Evolutionary conservation across 164 flowering plant species (phyloP).

Genomic region (Liquidambar formosana): DNA sequence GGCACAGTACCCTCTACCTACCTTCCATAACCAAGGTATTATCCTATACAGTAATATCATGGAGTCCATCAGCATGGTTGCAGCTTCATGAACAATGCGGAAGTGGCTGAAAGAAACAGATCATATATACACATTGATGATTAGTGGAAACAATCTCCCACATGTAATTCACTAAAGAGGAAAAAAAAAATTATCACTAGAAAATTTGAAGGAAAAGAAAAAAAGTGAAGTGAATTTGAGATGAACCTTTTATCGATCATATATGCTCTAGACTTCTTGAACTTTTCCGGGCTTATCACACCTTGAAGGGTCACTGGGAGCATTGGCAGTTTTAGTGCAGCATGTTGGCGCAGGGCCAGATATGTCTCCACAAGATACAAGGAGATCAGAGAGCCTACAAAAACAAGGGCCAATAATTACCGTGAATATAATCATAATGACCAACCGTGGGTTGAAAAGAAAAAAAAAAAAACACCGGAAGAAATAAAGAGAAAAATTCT

Average conservation of each 20-base stretch:
- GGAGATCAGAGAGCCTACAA: too few relatives aligned
- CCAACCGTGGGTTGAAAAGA: too few relatives aligned
- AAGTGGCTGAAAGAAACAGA: neutral
- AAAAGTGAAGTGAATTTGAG: neutral
- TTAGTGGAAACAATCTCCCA: neutral
- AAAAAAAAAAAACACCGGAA: too few relatives aligned
- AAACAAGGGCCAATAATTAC: too few relatives aligned
- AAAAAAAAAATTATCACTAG: too few relatives aligned
- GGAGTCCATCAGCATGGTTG: neutral
- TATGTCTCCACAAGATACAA: neutral
- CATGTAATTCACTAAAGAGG: too few relatives aligned
- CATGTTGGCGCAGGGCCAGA: neutral
- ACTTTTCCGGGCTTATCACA: neutral
- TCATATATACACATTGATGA: too few relatives aligned
- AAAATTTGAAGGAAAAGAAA: too few relatives aligned
- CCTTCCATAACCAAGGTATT: neutral
- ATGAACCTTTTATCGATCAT: neutral
- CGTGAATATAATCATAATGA: too few relatives aligned
- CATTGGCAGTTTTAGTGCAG: neutral
- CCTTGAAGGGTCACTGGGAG: conserved; percentile 1
- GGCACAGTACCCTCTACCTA: neutral
- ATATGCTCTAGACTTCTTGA: neutral
- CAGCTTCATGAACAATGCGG: neutral
- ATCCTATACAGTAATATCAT: too few relatives aligned
- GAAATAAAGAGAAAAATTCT: too few relatives aligned